Conservation (phyloP, 371 early-diverging fungal species). For the Actinomortierella ambigua region DNA sequence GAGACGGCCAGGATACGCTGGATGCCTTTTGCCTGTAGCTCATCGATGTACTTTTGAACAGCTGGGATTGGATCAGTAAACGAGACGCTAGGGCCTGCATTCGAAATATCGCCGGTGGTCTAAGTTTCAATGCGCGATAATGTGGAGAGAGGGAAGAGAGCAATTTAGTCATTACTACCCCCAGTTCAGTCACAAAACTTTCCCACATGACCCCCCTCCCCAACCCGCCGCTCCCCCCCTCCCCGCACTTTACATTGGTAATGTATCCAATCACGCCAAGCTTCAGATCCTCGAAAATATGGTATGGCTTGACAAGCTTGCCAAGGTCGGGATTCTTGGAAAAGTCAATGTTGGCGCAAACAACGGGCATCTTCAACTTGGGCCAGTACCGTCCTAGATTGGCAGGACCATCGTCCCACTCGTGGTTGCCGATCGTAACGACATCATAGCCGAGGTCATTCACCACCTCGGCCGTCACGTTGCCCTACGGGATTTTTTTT, state of each 20-base stretch:
- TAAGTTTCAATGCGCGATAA: too few species aligned
- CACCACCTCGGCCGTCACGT: slow-evolving; percentile 57
- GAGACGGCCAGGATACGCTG: slow-evolving; percentile 68
- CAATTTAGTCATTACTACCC: too few species aligned
- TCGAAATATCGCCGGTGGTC: slow-evolving; percentile 63
- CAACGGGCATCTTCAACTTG: slow-evolving; percentile 62
- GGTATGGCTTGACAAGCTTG: slow-evolving; percentile 65
- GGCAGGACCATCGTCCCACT: slow-evolving; percentile 70
- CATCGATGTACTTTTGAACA: slow-evolving; percentile 64
- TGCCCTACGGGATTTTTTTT: slow-evolving; percentile 26
- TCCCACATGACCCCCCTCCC: too few species aligned
- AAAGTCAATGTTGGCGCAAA: slow-evolving; percentile 69
- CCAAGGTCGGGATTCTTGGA: slow-evolving; percentile 49
- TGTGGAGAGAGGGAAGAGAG: too few species aligned
- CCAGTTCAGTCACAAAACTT: too few species aligned
- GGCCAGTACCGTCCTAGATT: slow-evolving; percentile 55
- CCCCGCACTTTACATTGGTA: slow-evolving; percentile 47
- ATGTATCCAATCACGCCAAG: slow-evolving; percentile 71
- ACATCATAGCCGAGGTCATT: slow-evolving; percentile 63
- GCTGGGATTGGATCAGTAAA: slow-evolving; percentile 56
- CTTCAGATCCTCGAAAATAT: slow-evolving; percentile 62
- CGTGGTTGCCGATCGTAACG: slow-evolving; percentile 73
- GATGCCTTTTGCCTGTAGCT: slow-evolving; percentile 62
- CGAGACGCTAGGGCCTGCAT: slow-evolving; percentile 47
- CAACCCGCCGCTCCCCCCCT: too few species aligned